Evolutionary conservation across 495 filamentous ascomycete species (phyloP), one percentile per base, ranked within the genome.

Genomic region (Talaromyces adpressus): DNA sequence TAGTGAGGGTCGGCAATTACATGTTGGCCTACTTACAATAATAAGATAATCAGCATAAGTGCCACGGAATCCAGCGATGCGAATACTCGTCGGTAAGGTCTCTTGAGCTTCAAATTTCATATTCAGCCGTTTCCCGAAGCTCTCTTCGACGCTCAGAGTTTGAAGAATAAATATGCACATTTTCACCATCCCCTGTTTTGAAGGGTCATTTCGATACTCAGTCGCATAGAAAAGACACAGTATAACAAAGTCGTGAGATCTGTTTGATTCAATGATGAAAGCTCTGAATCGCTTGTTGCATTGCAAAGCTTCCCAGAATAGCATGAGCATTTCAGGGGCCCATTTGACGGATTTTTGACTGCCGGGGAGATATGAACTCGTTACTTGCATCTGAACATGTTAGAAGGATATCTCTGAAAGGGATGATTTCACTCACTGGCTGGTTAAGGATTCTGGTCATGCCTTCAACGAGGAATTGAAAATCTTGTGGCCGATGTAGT

Each of bases 161-260:
- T 99, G 94, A 49, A 98, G 75, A 57, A 98, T 85, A 77, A 99
- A 98, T 25, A 95, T 89, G 75, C 94, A 98, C 92, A 98, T 96
- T 47, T 93, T 81, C 20, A 98, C 91, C 3, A 97, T 84, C 0
- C 95, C 92, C 69, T 96, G 91, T 72, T 94, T 96, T 2, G 93
- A 87, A 18, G 89, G 81, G 72, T 98, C 93, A 30, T 83, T 80
- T 70, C 90, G 91, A 70, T 93, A 89, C 68, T 95, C 91, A 36
- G 96, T 84, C 14, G 92, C 91, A 73, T 98, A 97, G 77, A 94
- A 98, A 3, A 97, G 77, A 59, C 95, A 87, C 27, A 97, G 81
- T 49, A 97, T 87, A 51, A 97, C 80, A 70, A 97, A 98, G 71
- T 99, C 94, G 70, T 96, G 91, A 0, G 91, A 89, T 45, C 93